These are phyloP conservation scores for Dacryopinax spathularia DNA, from an alignment of 768 basidiomycete genomes.

Conservation along the genomic window DNA sequence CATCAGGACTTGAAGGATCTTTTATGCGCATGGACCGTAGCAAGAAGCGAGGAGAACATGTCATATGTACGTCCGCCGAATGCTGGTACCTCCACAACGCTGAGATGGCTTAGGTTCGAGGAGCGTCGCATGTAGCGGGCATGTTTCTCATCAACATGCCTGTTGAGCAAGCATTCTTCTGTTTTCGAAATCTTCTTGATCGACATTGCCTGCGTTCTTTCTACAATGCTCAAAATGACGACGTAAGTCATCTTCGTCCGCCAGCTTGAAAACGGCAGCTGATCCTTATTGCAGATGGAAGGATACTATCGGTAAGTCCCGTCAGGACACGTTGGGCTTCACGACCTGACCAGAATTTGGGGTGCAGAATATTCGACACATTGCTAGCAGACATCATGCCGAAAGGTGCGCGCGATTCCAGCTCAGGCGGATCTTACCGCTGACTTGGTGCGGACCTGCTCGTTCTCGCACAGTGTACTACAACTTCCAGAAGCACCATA, in stretches of 20 bases:
- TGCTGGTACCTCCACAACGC: background rate
- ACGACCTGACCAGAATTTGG: constrained; percentile 11
- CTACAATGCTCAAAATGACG: constrained; percentile 64
- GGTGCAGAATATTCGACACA: constrained; percentile 73
- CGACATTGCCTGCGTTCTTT: constrained; percentile 75
- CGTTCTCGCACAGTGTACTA: constrained; percentile 51
- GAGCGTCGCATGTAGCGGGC: constrained; percentile 42
- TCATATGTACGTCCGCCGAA: constrained; percentile 39
- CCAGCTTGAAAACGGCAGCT: background rate
- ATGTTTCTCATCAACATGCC: constrained; percentile 81
- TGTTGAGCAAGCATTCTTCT: constrained; percentile 52
- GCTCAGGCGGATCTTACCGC: background rate
- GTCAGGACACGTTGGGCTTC: background rate
- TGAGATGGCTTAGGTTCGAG: constrained; percentile 11
- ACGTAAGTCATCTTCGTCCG: constrained; percentile 41
- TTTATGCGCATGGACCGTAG: constrained; percentile 76
- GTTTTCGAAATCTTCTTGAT: constrained; percentile 74
- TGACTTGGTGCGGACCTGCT: background rate
- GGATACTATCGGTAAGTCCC: constrained; percentile 70
- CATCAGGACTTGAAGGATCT: constrained; percentile 72
- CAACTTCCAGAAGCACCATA: constrained; percentile 87
- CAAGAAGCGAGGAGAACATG: constrained; percentile 68
- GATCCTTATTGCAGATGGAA: constrained; percentile 48
- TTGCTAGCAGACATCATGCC: constrained; percentile 86
- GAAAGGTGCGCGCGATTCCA: constrained; percentile 43